These are phyloP conservation scores for Candida broadrunensis DNA, from an alignment of 805 yeast species.

Conservation along the genomic window DNA sequence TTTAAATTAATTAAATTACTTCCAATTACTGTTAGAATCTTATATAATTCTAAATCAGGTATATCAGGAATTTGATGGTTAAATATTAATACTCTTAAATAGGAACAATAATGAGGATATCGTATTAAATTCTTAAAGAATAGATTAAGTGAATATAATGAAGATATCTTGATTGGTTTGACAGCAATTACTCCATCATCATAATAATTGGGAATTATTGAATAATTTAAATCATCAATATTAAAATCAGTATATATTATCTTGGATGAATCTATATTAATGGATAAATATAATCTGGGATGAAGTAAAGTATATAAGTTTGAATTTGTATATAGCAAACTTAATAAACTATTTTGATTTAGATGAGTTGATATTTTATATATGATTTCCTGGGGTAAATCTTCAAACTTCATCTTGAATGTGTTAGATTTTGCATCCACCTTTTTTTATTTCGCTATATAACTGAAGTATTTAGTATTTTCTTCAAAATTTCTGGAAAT, in stretches of 20 bases:
- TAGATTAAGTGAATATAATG: constrained; percentile 14
- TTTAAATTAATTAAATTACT: constrained; percentile 8
- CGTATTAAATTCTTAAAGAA: constrained; percentile 15
- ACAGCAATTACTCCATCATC: neutral
- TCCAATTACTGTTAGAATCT: neutral
- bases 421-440: neutral
- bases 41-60: constrained; percentile 15
- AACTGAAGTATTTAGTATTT: too few species aligned
- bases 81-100: constrained; percentile 11
- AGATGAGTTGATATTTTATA: constrained; percentile 10
- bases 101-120: constrained; percentile 9
- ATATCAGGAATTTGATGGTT: constrained; percentile 18
- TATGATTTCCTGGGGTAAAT: constrained; percentile 18
- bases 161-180: constrained; percentile 8
- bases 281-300: constrained; percentile 7
- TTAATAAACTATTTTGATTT: constrained; percentile 12
- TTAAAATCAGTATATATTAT: neutral
- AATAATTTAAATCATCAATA: neutral
- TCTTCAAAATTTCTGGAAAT: too few species aligned
- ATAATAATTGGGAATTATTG: neutral
- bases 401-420: constrained; percentile 10
- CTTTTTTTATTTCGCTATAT: too few species aligned
- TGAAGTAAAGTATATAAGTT: constrained; percentile 2
- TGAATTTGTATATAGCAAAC: constrained; percentile 10
- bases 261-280: constrained; percentile 6